Percentiles rank a stretch among this genome's conserved stretches.
These are phyloP conservation scores for Fistulinella prunicolor DNA, from an alignment of 768 basidiomycete genomes.

Conservation along the genomic window DNA sequence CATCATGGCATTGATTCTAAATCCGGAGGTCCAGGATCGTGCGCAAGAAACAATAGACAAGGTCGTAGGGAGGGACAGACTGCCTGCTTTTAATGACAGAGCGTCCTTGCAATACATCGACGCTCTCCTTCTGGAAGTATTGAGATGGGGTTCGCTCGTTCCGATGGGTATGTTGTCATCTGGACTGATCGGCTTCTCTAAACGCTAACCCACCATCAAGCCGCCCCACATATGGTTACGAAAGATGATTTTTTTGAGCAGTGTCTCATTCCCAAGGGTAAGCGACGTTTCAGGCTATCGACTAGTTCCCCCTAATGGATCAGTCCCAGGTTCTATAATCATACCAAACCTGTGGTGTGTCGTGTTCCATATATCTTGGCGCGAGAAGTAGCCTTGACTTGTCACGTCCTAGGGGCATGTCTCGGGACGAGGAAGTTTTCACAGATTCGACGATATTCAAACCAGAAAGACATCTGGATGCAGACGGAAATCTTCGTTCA, in stretches of 20 bases:
- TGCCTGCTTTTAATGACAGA: conserved; percentile 17
- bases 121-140: conserved; percentile 20
- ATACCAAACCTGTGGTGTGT: conserved; percentile 23
- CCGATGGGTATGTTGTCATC: too few relatives aligned
- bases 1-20: conserved; percentile 16
- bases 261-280: conserved; percentile 51
- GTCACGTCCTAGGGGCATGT: conserved; percentile 18
- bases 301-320: background rate
- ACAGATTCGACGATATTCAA: conserved; percentile 31
- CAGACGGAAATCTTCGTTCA: conserved; percentile 18
- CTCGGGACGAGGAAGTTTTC: conserved; percentile 20
- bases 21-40: conserved; percentile 22
- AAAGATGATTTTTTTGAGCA: conserved; percentile 42
- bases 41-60: conserved; percentile 16
- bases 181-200: background rate
- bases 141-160: background rate
- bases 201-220: conserved; percentile 11
- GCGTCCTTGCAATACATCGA: conserved; percentile 19
- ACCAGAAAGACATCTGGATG: conserved; percentile 33
- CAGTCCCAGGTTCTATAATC: conserved; percentile 18
- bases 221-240: conserved; percentile 30
- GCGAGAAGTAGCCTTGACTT: background rate
- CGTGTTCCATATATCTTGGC: background rate
- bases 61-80: conserved; percentile 17
- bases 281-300: background rate